These are phyloP conservation scores for Colletotrichum ledebouriae DNA, from an alignment of 2,329 filamentous ascomycete genomes.

Conservation along the genomic window DNA sequence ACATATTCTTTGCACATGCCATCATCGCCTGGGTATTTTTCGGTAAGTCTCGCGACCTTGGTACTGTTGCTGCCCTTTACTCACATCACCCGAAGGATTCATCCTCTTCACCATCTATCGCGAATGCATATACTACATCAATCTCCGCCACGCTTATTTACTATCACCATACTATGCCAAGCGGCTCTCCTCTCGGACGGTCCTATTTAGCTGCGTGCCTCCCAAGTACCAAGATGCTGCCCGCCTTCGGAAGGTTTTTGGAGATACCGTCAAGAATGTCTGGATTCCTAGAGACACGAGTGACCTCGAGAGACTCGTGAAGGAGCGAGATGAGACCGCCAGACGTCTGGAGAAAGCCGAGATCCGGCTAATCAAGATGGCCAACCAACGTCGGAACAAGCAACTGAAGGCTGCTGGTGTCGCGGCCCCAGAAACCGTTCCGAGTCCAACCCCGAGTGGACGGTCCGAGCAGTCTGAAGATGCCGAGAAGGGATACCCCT, in stretches of 20 bases:
- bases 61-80: neutral
- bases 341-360: constrained; percentile 87
- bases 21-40: constrained; percentile 87
- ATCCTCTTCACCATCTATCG: constrained; percentile 90
- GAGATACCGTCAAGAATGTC: constrained; percentile 81
- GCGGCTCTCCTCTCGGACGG: constrained; percentile 89
- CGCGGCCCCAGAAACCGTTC: constrained; percentile 45
- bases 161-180: constrained; percentile 85
- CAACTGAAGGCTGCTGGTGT: constrained; percentile 40
- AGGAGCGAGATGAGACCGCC: constrained; percentile 80
- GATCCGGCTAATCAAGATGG: constrained; percentile 81
- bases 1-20: constrained; percentile 84
- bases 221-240: constrained; percentile 79
- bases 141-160: constrained; percentile 93
- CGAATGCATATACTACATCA: constrained; percentile 94
- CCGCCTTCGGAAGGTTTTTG: constrained; percentile 83
- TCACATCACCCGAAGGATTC: constrained; percentile 64
- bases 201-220: constrained; percentile 92
- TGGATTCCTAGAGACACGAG: constrained; percentile 85
- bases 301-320: constrained; percentile 81
- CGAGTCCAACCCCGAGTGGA: constrained; percentile 36
- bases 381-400: constrained; percentile 60
- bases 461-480: constrained; percentile 41
- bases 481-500: constrained; percentile 45
- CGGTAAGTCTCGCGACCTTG: constrained; percentile 47